A percentile compares a stretch with the other conserved stretches of the same genome.
phyloP scores from a whole-genome alignment of 805 yeast genomes.

The Candida stauntonica region DNA sequence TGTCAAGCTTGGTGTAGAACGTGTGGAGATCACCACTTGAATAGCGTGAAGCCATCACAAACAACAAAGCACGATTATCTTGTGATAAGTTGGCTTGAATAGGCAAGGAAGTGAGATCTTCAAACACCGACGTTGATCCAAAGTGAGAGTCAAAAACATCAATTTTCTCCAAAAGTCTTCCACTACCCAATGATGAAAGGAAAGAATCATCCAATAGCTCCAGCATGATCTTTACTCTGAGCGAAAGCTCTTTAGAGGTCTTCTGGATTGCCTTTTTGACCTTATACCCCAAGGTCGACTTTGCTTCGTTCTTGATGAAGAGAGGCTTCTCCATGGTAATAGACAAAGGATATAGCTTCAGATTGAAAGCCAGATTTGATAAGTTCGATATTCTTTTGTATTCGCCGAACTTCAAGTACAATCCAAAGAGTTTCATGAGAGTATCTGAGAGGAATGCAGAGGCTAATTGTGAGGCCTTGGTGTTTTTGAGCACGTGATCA shows the following conservation, averaged over 20 bases:
- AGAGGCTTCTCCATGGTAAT: constrained; percentile 28
- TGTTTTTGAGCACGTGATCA: constrained; percentile 4
- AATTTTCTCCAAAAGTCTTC: constrained; percentile 15
- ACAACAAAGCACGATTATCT: constrained; percentile 18
- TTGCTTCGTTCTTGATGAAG: constrained; percentile 13
- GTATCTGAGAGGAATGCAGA: constrained; percentile 11
- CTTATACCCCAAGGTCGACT: constrained; percentile 27
- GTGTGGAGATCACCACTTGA: constrained; percentile 7
- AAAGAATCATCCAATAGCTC: constrained; percentile 15
- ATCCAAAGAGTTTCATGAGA: constrained; percentile 17
- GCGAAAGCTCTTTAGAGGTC: constrained; percentile 14
- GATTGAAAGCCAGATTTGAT: constrained; percentile 41
- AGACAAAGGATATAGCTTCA: constrained; percentile 22
- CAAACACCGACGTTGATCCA: constrained; percentile 8
- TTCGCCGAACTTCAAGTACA: constrained; percentile 25
- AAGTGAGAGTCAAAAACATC: constrained; percentile 14
- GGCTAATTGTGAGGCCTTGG: neutral
- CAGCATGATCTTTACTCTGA: neutral
- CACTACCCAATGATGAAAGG: constrained; percentile 7
- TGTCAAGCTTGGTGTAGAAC: constrained; percentile 9
- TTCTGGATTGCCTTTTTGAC: constrained; percentile 32
- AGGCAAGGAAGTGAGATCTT: constrained; percentile 5
- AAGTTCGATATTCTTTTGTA: constrained; percentile 41
- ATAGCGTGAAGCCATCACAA: constrained; percentile 15
- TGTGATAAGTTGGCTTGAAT: constrained; percentile 13